Percentiles rank a stretch among this genome's conserved stretches.
Evolutionary conservation across 2,329 filamentous ascomycete species (phyloP).

Genomic region (Trichoderma citrinoviride): DNA sequence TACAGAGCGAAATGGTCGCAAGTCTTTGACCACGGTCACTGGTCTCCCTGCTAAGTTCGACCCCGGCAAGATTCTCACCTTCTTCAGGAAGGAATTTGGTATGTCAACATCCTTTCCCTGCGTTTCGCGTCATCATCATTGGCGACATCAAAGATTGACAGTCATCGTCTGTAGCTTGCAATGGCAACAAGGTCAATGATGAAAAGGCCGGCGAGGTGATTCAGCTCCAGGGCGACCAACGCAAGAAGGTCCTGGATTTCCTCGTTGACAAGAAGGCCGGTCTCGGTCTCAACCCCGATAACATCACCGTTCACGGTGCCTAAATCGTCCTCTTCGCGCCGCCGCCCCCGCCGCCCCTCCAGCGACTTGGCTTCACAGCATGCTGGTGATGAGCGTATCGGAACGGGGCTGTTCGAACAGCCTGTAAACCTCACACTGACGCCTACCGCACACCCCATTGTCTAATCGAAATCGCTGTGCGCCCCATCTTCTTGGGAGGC

Average conservation of each 20-base stretch:
- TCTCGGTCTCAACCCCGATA: conserved; percentile 90
- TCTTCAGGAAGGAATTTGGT: conserved; percentile 99
- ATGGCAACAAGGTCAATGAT: conserved; percentile 98
- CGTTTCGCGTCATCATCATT: not conserved
- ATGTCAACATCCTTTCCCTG: conserved; percentile 36
- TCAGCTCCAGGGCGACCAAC: conserved; percentile 98
- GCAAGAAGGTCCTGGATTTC: conserved; percentile 98
- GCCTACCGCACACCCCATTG: conserved; percentile 12
- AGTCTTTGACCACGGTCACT: conserved; percentile 99
- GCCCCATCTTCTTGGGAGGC: not conserved
- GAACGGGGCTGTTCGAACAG: conserved; percentile 28
- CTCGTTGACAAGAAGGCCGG: conserved; percentile 94
- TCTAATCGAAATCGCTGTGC: not conserved
- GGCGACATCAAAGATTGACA: not conserved
- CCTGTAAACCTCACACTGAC: conserved; percentile 29
- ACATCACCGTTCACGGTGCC: conserved; percentile 78
- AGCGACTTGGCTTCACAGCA: conserved; percentile 32
- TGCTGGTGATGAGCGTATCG: conserved; percentile 35
- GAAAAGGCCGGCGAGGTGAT: conserved; percentile 98
- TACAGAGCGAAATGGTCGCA: conserved; percentile 99
- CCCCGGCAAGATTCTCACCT: conserved; percentile 99
- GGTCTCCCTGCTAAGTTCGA: conserved; percentile 98
- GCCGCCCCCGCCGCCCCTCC: conserved; percentile 43
- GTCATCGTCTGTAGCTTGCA: conserved; percentile 64
- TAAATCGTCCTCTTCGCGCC: conserved; percentile 41